phyloP scores from a whole-genome alignment of 2,329 filamentous ascomycete genomes.

The Aspergillus candidus region DNA sequence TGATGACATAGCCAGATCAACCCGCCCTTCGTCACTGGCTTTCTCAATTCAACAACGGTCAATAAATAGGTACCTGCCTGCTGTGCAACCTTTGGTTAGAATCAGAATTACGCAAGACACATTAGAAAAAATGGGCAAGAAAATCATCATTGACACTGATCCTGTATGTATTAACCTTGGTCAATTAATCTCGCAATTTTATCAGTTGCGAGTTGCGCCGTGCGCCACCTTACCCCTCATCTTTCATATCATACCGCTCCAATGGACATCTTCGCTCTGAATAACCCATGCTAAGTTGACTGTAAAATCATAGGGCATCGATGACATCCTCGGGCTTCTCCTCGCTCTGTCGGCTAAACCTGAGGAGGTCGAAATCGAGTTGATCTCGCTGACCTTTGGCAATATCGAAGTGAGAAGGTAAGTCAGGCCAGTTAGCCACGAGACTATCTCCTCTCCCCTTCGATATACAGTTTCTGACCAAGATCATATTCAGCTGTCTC shows the following conservation, averaged over 20 bases:
- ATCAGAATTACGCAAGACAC: too few relatives aligned
- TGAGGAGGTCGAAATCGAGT: slow-evolving; percentile 76
- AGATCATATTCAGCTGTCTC: slow-evolving; percentile 56
- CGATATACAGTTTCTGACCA: neutral
- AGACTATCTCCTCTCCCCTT: neutral
- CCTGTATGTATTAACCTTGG: slow-evolving; percentile 55
- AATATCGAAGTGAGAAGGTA: slow-evolving; percentile 84
- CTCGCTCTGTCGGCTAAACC: slow-evolving; percentile 74
- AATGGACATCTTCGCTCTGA: neutral
- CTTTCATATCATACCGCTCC: neutral
- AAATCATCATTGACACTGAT: slow-evolving; percentile 94
- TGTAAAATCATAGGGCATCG: slow-evolving; percentile 55
- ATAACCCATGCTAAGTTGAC: neutral
- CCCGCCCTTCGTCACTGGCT: too few relatives aligned
- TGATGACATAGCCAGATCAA: too few relatives aligned
- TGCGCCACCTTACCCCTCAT: neutral
- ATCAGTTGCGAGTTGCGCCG: neutral
- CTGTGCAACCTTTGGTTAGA: too few relatives aligned
- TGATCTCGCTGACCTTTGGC: slow-evolving; percentile 88
- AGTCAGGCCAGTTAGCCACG: neutral
- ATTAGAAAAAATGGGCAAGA: slow-evolving; percentile 35
- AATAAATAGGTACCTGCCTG: neutral
- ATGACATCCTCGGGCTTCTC: slow-evolving; percentile 84
- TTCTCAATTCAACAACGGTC: too few relatives aligned
- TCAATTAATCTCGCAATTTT: neutral